Base-by-base conservation (phyloP, 768 basidiomycete species). In the Podaxis sp. region DNA sequence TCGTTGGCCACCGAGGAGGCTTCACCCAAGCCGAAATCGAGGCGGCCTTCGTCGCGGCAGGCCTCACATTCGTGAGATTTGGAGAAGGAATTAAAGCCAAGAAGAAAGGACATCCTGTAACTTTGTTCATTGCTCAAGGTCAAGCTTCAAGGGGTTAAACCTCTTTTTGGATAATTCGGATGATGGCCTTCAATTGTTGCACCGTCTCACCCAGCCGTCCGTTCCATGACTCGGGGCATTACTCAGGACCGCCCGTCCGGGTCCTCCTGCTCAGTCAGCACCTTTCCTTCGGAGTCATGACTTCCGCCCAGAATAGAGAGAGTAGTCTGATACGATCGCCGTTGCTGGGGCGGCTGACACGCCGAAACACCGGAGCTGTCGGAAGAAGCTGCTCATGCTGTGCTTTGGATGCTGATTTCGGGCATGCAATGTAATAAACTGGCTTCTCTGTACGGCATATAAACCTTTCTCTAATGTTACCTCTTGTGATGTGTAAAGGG, bases 1-100 rank as follows among this genome's bases (percentile, higher is more conserved):
- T 75, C 40, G 72, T 77, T 11, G 69, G 73, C 1, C 75, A 77
- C 52, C 66, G 64, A 20, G 68, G 71, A n/a, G 76, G 75, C 6
- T 69, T 77, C 38, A 66, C 66, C 11, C 65, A 71, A 60, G 64
- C 60, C n/a, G 57, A 64, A 20, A 66, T 75, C 24, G 63, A 66
- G 38, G 60, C 63, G 1, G 73, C 67, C 5, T 75, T 73, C 55
- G 66, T 66, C 12, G 60, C 56, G 2, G 74, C 72, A n/a, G 72
- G 70, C 1, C 49, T 77, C 51, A 36, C 37, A 17, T 56, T 51
- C 1, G 70, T 73, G 38, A 60, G 60, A 17, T 69, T 74, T 38
- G 62, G 60, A 2, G 63, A 64, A 4, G 63, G 66, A 0, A 41
- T 64, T 11, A 62, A 62, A 11, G 66, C 71, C 30, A 66, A 64